Evolutionary conservation across 305 asterid genomes (phyloP), one percentile per base, ranked within the genome.

Genomic region (Fraxinus sp.): DNA sequence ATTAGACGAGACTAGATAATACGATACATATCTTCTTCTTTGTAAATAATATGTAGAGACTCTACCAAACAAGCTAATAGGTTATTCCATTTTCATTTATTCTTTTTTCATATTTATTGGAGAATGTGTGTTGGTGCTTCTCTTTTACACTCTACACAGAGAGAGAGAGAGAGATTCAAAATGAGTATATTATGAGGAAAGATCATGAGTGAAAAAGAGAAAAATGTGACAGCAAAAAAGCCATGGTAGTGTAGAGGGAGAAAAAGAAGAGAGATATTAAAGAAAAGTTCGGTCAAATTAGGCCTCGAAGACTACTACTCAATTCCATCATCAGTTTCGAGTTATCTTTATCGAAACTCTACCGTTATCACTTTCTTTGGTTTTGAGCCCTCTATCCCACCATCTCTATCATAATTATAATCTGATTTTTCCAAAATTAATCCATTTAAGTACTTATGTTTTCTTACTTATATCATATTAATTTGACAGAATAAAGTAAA

Each of bases 261-360:
- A 82, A 91, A 92, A 90, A 89, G 90, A 89, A 89, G 87, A 87
- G 94, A 87, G 82, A 89, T 36, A 84, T 83, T 72, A 87, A 88
- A 87, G 89, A 90, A 93, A 92, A 92, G 95, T 81, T 91, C 91
- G 97, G 98, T 93, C 98, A 94, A 94, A 94, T 87, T 93, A 88
- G 79, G 88, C 97, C 98, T 93, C 95, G 96, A 93, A 94, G 97
- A 91, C 97, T 93, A 88, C 92, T 92, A 87, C 91, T 90, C 85
- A 57, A 80, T 77, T 84, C 89, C 93, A 91, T 91, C 91, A 90
- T 87, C 92, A 88, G 85, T 86, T 87, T 85, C 92, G 88, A 87
- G 90, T 68, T 88, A 88, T 90, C 98, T 94, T 93, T 94, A 94
- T 94, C 97, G 97, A 93, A 88, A 93, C 92, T 68, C 87, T 80